Conservation (phyloP, 2,329 filamentous ascomycete genomes). For the Exophiala sp. region DNA sequence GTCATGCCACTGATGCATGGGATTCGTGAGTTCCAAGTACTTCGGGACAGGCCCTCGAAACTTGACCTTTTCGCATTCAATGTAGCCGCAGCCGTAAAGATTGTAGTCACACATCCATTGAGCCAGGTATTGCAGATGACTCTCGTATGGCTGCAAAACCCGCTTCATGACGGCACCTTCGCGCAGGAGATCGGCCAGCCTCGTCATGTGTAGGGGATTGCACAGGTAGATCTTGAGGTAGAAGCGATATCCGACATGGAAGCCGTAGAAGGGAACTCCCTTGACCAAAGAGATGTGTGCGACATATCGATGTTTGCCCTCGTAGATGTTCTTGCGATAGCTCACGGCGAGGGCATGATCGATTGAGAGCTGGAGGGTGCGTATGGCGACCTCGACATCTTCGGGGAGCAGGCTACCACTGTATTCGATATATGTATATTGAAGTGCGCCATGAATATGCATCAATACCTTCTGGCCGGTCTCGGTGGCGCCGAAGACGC, state of each 20-base stretch:
- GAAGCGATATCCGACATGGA: conserved; percentile 82
- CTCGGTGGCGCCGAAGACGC: conserved; percentile 87
- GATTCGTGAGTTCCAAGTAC: conserved; percentile 56
- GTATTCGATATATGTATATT: conserved; percentile 91
- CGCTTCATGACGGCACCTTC: conserved; percentile 82
- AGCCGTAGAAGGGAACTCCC: conserved; percentile 92
- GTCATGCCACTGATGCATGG: conserved; percentile 72
- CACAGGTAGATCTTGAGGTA: conserved; percentile 94
- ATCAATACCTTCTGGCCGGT: conserved; percentile 94
- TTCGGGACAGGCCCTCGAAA: conserved; percentile 73
- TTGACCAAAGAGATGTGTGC: conserved; percentile 89
- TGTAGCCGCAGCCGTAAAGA: conserved; percentile 84
- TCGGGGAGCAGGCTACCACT: conserved; percentile 60
- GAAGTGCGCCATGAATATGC: conserved; percentile 91
- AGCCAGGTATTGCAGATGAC: conserved; percentile 81
- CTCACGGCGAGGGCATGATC: conserved; percentile 83
- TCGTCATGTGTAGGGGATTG: conserved; percentile 79
- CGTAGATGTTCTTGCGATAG: conserved; percentile 69
- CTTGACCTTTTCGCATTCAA: conserved; percentile 62
- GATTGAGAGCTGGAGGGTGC: conserved; percentile 74
- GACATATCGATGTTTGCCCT: conserved; percentile 66
- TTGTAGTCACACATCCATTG: conserved; percentile 99
- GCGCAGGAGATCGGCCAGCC: conserved; percentile 76
- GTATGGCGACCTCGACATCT: conserved; percentile 69
- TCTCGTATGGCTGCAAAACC: conserved; percentile 85